Percentiles rank a stretch among this genome's conserved stretches.
These are phyloP conservation scores for Asterophora lycoperdoides DNA, from an alignment of 768 basidiomycete genomes.

Conservation along the genomic window DNA sequence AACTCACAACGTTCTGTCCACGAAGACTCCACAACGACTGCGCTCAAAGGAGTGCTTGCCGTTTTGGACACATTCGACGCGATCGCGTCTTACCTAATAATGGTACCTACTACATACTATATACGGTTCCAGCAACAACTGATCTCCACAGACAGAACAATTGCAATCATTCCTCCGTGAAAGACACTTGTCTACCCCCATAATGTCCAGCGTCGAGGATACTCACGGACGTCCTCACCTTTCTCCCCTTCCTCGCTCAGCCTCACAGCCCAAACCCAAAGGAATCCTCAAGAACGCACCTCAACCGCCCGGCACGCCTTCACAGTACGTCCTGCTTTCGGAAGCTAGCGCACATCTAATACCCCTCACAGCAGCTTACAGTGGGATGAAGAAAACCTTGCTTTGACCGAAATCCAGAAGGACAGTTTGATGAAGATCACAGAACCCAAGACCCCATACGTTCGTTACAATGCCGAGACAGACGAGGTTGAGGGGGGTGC, in stretches of 20 bases:
- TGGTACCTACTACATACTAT: not conserved
- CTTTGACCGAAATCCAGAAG: slow-evolving; percentile 88
- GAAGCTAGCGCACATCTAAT: slow-evolving; percentile 6
- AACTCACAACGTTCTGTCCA: too few relatives aligned
- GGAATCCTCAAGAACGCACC: slow-evolving; percentile 86
- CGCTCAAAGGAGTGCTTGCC: slow-evolving; percentile 2
- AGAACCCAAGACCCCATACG: slow-evolving; percentile 96
- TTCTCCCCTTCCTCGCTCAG: slow-evolving; percentile 55
- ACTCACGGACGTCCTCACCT: slow-evolving; percentile 39
- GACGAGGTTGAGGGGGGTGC: slow-evolving; percentile 81
- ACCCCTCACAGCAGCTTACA: slow-evolving; percentile 56
- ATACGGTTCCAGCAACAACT: too few relatives aligned
- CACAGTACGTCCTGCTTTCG: slow-evolving; percentile 38
- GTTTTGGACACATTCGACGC: too few relatives aligned
- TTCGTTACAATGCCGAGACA: slow-evolving; percentile 85
- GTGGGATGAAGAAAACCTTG: slow-evolving; percentile 95
- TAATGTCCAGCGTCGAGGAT: slow-evolving; percentile 18
- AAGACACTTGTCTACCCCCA: not conserved
- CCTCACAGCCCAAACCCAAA: slow-evolving; percentile 71
- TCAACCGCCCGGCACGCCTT: slow-evolving; percentile 34
- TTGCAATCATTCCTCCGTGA: slow-evolving; percentile 1
- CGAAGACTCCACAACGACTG: not conserved
- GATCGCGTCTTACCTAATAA: slow-evolving; percentile 8
- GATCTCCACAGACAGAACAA: too few relatives aligned
- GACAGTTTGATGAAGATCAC: slow-evolving; percentile 98